Conservation (phyloP, 495 filamentous ascomycete species). For the Neurospora tetrasperma region DNA sequence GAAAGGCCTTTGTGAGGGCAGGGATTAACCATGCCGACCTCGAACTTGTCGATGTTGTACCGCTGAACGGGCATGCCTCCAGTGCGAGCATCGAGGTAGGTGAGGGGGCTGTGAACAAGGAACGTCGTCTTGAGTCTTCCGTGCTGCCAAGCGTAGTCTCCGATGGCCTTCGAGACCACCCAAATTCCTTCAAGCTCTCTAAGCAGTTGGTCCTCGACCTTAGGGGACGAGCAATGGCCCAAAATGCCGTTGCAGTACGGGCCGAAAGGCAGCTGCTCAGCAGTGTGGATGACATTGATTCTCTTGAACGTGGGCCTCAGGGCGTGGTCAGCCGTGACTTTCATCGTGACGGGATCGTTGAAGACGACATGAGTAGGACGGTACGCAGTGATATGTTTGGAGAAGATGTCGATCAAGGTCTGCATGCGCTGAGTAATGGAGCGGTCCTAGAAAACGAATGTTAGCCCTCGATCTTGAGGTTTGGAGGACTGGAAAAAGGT, state of each 20-base stretch:
- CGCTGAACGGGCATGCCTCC: conserved; percentile 13
- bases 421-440: conserved; percentile 7
- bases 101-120: conserved; percentile 15
- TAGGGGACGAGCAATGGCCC: conserved; percentile 19
- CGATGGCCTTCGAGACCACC: conserved; percentile 19
- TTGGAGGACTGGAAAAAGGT: neutral
- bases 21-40: conserved; percentile 25
- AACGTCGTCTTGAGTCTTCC: conserved; percentile 18
- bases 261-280: conserved; percentile 24
- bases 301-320: conserved; percentile 12
- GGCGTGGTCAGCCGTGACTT: conserved; percentile 10
- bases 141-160: conserved; percentile 16
- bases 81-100: conserved; percentile 16
- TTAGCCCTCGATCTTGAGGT: neutral
- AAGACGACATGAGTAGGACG: conserved; percentile 24
- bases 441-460: neutral
- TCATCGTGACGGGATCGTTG: conserved; percentile 26
- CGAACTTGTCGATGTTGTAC: conserved; percentile 19
- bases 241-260: conserved; percentile 15
- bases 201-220: conserved; percentile 13
- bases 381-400: conserved; percentile 10
- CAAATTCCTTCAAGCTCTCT: conserved; percentile 21
- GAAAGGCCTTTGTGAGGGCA: conserved; percentile 21
- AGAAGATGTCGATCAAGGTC: conserved; percentile 10
- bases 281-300: conserved; percentile 21